phyloP scores from a whole-genome alignment of 2,329 filamentous ascomycete genomes.

The Alternaria hordeiaustralica region DNA sequence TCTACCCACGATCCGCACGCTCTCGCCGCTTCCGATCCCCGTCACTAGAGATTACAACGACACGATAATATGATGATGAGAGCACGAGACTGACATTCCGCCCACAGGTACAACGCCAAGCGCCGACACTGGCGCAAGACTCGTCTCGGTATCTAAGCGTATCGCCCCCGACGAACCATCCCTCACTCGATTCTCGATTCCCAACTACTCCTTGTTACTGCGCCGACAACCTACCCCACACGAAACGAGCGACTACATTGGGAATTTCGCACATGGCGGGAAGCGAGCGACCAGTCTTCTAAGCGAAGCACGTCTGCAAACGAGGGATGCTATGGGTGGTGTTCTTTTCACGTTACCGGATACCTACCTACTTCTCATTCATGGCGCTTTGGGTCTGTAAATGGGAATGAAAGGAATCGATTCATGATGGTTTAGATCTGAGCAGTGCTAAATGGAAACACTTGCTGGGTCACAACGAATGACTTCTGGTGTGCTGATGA shows the following conservation, averaged over 20 bases:
- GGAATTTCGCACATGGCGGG: conserved; percentile 40
- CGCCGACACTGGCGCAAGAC: conserved; percentile 99
- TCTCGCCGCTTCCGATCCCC: neutral
- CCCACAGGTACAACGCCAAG: conserved; percentile 97
- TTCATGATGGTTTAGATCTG: conserved; percentile 46
- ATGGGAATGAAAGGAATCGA: conserved; percentile 28
- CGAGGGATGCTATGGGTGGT: conserved; percentile 35
- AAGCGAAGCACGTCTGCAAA: conserved; percentile 30
- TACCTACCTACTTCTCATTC: conserved; percentile 33
- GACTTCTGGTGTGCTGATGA: conserved; percentile 11
- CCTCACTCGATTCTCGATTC: conserved; percentile 44
- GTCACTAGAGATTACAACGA: conserved; percentile 5
- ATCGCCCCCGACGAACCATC: conserved; percentile 54
- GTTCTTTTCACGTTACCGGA: conserved; percentile 32
- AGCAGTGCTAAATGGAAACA: conserved; percentile 45
- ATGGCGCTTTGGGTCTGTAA: conserved; percentile 48
- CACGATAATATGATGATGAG: neutral
- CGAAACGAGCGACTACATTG: conserved; percentile 35
- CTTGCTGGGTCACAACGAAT: conserved; percentile 41
- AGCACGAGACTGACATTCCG: conserved; percentile 19
- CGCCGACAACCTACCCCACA: conserved; percentile 20
- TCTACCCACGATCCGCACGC: neutral
- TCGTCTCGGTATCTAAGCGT: conserved; percentile 93
- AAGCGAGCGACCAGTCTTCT: conserved; percentile 34
- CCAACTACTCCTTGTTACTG: conserved; percentile 31